Conservation (phyloP, 805 yeast species). For the Schwanniomyces polymorphus region DNA sequence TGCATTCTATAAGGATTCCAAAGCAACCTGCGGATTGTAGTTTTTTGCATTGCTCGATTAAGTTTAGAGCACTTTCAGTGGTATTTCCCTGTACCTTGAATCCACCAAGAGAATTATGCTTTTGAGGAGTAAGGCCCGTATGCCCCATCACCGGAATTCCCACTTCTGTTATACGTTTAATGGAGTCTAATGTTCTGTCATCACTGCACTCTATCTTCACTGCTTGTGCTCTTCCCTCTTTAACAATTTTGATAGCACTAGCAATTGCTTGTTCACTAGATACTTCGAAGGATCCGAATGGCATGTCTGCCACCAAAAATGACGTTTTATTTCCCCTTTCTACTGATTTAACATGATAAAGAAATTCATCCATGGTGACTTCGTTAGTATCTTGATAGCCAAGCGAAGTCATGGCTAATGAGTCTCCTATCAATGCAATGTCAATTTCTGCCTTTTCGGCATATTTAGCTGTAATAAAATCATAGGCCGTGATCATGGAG, state of each 20-base stretch:
- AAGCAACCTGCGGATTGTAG: slow-evolving; percentile 79
- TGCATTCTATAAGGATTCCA: slow-evolving; percentile 76
- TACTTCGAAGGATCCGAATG: slow-evolving; percentile 82
- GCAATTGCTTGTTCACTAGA: slow-evolving; percentile 62
- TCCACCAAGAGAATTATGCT: slow-evolving; percentile 77
- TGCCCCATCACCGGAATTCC: slow-evolving; percentile 94
- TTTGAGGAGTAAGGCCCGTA: slow-evolving; percentile 90
- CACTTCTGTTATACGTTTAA: slow-evolving; percentile 54
- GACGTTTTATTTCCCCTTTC: slow-evolving; percentile 66
- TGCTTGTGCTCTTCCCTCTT: slow-evolving; percentile 59
- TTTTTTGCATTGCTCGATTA: slow-evolving; percentile 66
- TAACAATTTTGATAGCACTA: slow-evolving; percentile 56
- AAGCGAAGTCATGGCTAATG: slow-evolving; percentile 86
- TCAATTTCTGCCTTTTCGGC: slow-evolving; percentile 71
- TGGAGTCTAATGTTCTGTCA: slow-evolving; percentile 50
- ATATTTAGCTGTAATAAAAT: slow-evolving; percentile 69
- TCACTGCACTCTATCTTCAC: slow-evolving; percentile 84
- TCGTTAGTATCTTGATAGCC: slow-evolving; percentile 80
- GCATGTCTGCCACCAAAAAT: slow-evolving; percentile 79
- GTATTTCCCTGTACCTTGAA: slow-evolving; percentile 82
- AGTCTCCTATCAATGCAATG: slow-evolving; percentile 82
- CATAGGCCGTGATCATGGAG: slow-evolving; percentile 79
- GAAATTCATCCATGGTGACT: slow-evolving; percentile 74
- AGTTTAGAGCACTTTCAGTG: slow-evolving; percentile 49
- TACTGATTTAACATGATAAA: slow-evolving; percentile 75